A percentile compares a stretch with the other conserved stretches of the same genome.
Evolutionary conservation across 2,329 filamentous ascomycete genomes (phyloP).

Genomic region (Macroventuria anomochaeta): DNA sequence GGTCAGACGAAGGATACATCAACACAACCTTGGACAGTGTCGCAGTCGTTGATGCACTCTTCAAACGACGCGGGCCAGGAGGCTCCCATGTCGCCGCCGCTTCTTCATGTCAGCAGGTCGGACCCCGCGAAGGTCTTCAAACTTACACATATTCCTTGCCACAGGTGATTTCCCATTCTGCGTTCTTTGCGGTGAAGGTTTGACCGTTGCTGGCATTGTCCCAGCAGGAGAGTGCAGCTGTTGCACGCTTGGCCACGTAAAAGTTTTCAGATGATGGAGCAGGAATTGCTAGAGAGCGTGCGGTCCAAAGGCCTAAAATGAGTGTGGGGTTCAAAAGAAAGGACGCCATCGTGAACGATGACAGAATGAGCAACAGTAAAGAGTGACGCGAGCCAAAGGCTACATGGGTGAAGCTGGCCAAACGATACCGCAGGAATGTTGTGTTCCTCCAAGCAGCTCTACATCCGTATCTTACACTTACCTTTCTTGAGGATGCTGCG

Average conservation of each 20-base stretch:
- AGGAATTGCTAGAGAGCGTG: conserved; percentile 10
- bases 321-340: conserved; percentile 15
- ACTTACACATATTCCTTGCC: conserved; percentile 17
- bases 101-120: not conserved
- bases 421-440: not conserved
- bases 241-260: conserved; percentile 13
- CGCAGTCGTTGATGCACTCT: conserved; percentile 15
- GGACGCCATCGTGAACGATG: conserved; percentile 13
- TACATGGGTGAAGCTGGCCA: not conserved
- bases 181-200: conserved; percentile 9
- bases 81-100: conserved; percentile 7
- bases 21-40: conserved; percentile 3
- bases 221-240: conserved; percentile 12
- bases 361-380: conserved; percentile 4
- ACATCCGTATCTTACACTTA: conserved; percentile 2
- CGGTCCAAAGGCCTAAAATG: conserved; percentile 13
- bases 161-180: conserved; percentile 11
- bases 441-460: not conserved
- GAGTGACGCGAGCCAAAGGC: conserved; percentile 15
- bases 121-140: not conserved
- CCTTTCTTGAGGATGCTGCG: not conserved
- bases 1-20: conserved; percentile 16
- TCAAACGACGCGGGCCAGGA: conserved; percentile 11
- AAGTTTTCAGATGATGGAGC: conserved; percentile 7
- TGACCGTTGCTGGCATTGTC: conserved; percentile 13